Evolutionary conservation across 495 filamentous ascomycete species (phyloP).

Genomic region (Podospora australis): DNA sequence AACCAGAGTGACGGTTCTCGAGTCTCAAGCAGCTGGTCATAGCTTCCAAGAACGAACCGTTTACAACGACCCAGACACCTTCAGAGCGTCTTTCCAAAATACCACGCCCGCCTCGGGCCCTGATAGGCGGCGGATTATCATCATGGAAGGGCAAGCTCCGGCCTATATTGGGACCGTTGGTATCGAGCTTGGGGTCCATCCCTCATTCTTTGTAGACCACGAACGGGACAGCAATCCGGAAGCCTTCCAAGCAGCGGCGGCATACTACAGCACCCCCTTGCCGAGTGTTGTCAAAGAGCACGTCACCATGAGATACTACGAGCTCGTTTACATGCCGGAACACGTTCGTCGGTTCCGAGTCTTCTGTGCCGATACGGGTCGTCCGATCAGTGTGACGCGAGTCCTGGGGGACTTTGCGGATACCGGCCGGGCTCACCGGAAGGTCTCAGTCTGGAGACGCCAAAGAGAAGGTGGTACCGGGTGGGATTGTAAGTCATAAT

Average conservation of each 20-base stretch:
- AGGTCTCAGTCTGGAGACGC: neutral
- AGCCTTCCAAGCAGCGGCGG: neutral
- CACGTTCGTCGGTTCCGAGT: neutral
- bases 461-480: neutral
- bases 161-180: neutral
- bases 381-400: neutral
- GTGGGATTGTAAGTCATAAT: too few species aligned
- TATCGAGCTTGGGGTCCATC: neutral
- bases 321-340: neutral
- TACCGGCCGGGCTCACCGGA: neutral
- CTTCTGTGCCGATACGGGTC: neutral
- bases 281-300: neutral
- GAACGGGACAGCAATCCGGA: neutral
- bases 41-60: too few species aligned
- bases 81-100: neutral
- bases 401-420: neutral
- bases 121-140: neutral
- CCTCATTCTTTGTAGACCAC: neutral
- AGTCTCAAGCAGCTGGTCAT: neutral
- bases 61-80: neutral
- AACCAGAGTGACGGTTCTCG: neutral
- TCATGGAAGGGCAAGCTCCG: neutral
- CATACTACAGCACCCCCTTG: neutral
- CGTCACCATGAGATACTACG: conserved; percentile 1
- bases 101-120: neutral